phyloP scores from a whole-genome alignment of 1,139 yeast species.

The Scheffersomyces cryptocercus region DNA sequence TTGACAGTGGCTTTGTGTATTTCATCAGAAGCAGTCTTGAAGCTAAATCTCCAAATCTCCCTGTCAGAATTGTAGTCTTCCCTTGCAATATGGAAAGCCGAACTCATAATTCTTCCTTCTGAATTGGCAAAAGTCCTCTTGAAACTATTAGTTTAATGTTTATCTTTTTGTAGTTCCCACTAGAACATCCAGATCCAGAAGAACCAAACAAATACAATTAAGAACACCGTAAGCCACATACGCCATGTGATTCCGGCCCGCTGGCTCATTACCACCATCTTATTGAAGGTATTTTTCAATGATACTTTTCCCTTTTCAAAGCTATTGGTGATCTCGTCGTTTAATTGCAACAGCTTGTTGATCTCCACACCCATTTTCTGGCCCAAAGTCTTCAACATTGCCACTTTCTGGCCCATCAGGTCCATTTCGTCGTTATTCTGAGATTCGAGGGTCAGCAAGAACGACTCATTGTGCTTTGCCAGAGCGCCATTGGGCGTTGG shows the following conservation, averaged over 20 bases:
- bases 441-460: constrained; percentile 72
- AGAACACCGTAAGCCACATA: constrained; percentile 73
- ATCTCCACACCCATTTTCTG: constrained; percentile 83
- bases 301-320: constrained; percentile 47
- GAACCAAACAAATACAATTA: constrained; percentile 63
- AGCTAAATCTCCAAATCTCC: no score
- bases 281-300: constrained; percentile 65
- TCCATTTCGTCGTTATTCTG: constrained; percentile 81
- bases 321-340: constrained; percentile 54
- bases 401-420: constrained; percentile 68
- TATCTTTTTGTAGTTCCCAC: background rate
- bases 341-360: constrained; percentile 64
- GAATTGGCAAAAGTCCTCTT: no score
- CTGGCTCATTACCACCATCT: constrained; percentile 81
- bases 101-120: background rate
- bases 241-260: constrained; percentile 79
- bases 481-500: constrained; percentile 20
- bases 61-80: background rate
- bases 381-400: constrained; percentile 70
- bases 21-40: no score
- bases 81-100: background rate
- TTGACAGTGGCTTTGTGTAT: no score
- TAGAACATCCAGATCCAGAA: constrained; percentile 78
- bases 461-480: constrained; percentile 54
- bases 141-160: no score